Evolutionary conservation across 2,329 filamentous ascomycete species (phyloP), one percentile per base, ranked within the genome.

Genomic region (Colletotrichum theobromicola): DNA sequence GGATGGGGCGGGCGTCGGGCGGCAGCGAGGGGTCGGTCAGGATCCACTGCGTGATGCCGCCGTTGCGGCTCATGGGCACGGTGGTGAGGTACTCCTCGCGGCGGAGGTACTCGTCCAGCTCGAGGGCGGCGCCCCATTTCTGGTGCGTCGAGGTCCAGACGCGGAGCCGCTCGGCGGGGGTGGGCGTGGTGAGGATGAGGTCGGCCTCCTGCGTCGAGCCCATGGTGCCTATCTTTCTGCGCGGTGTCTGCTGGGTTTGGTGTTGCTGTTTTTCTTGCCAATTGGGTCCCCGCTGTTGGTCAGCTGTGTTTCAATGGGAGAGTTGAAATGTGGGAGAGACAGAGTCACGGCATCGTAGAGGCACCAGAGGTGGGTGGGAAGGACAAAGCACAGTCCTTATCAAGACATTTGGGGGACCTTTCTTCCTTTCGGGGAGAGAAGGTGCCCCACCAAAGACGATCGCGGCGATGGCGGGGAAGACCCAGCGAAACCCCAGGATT

Each of bases 31-130:
- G 77, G 70, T 90, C 85, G 5, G 91, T 92, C 34, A 94, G 87
- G 69, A 94, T 89, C 93, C 93, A 94, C 77, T 89, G 87, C 15
- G 88, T 88, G 75, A 93, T 85, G 50, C 92, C 91, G 50, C 89
- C 89, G 76, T 92, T 82, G 64, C 86, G 85, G 16, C 91, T 87
- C 21, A 94, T 85, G 8, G 92, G 89, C 0, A 91, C 87, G 4
- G 87, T 89, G 12, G 87, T 86, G 12, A 94, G 86, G 79, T 89
- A 88, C 18, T 82, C 81, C 80, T 93, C 93, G 58, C 93, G 89
- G 57, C 86, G 82, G 50, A 94, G 82, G 79, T 94, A 94, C 46
- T 87, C 85, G 2, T 88, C 79, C 7, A 88, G 79, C 6, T 86
- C 83, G 4, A 94, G 86, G 2, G 90, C 87, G 53, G 86, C 86